These are phyloP conservation scores for Lasiodiplodia sp. DNA, from an alignment of 2,329 filamentous ascomycete genomes.

Conservation along the genomic window DNA sequence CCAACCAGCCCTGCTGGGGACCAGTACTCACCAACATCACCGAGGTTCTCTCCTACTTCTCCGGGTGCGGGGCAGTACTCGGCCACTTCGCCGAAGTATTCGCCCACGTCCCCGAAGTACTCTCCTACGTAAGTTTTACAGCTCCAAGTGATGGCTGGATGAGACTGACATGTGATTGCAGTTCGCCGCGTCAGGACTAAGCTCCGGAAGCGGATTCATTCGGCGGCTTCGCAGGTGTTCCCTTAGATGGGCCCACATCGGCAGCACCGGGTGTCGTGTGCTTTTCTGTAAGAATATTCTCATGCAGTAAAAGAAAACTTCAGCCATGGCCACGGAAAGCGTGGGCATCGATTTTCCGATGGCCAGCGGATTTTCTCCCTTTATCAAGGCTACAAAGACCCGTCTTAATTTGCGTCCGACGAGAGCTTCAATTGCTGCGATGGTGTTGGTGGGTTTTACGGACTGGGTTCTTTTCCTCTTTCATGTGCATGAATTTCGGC, in stretches of 20 bases:
- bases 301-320: slow-evolving; percentile 1
- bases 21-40: slow-evolving; percentile 58
- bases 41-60: slow-evolving; percentile 44
- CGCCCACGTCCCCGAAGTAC: slow-evolving; percentile 53
- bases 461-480: neutral
- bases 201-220: neutral
- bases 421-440: slow-evolving; percentile 14
- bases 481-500: slow-evolving; percentile 25
- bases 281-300: slow-evolving; percentile 11
- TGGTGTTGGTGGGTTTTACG: slow-evolving; percentile 22
- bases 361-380: neutral
- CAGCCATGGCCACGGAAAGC: neutral
- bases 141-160: neutral
- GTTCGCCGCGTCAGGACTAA: slow-evolving; percentile 27
- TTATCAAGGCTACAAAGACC: slow-evolving; percentile 21
- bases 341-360: neutral
- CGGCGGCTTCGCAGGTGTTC: slow-evolving; percentile 12
- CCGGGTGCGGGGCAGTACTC: slow-evolving; percentile 46
- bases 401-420: slow-evolving; percentile 16
- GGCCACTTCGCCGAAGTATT: slow-evolving; percentile 52
- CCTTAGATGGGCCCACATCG: slow-evolving; percentile 27
- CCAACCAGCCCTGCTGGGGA: slow-evolving; percentile 61
- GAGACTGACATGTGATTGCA: slow-evolving; percentile 1
- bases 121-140: slow-evolving; percentile 55
- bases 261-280: neutral